phyloP scores from a whole-genome alignment of 768 basidiomycete species.

The Tylopilus sp. region DNA sequence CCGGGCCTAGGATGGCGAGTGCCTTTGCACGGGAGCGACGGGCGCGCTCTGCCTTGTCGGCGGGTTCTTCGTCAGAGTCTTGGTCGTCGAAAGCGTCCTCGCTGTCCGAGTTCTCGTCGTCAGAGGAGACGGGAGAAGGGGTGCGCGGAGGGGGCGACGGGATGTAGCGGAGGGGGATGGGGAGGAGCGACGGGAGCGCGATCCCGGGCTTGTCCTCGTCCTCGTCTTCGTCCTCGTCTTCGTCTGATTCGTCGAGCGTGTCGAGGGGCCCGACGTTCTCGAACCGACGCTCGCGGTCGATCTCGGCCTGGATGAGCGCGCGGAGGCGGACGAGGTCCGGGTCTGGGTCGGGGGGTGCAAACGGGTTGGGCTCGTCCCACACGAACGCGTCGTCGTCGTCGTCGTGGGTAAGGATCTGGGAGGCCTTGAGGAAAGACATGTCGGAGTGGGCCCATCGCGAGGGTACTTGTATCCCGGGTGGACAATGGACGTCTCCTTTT shows the following conservation, averaged over 20 bases:
- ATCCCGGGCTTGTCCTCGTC: not conserved
- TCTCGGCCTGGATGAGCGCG: not conserved
- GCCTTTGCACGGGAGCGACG: conserved; percentile 7
- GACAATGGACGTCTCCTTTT: too few species aligned
- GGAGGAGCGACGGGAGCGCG: conserved; percentile 5
- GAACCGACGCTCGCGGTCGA: not conserved
- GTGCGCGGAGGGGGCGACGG: not conserved
- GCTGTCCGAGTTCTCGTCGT: not conserved
- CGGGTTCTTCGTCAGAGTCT: conserved; percentile 10
- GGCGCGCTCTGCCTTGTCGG: conserved; percentile 10
- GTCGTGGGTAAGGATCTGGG: too few species aligned
- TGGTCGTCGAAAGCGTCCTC: not conserved
- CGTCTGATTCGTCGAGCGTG: not conserved
- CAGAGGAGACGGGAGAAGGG: too few species aligned
- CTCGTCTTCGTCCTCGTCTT: not conserved
- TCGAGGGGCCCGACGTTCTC: conserved; percentile 1
- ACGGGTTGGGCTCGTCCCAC: conserved; percentile 18
- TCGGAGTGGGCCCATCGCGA: too few species aligned
- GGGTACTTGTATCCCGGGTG: too few species aligned
- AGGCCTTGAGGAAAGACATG: too few species aligned
- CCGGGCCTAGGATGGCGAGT: conserved; percentile 3
- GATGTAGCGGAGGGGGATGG: not conserved
- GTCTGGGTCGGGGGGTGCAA: not conserved
- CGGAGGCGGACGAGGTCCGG: not conserved
- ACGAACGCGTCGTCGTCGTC: not conserved